Base-by-base conservation (phyloP, 163 green algal genomes). In the Prototheca cutis region DNA sequence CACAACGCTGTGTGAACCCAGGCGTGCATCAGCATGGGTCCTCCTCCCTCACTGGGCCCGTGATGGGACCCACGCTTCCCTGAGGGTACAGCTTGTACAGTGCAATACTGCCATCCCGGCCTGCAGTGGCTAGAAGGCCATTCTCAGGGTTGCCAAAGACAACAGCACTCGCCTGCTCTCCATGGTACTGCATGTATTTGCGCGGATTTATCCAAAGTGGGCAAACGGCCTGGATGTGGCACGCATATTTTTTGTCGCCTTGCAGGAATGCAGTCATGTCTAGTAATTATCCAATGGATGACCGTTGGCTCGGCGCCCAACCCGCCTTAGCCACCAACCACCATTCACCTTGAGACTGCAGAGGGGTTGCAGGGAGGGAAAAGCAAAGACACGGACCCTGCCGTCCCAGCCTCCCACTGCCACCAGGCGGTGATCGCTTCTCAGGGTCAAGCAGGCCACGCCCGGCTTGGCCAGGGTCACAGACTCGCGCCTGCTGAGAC, bases 11-110 rank as follows among this genome's bases (percentile, higher is more conserved):
- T n/a, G n/a, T n/a, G n/a, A n/a, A n/a, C n/a, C n/a, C n/a, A n/a
- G n/a, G n/a, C n/a, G n/a, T n/a, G n/a, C n/a, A n/a, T n/a, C n/a
- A n/a, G n/a, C n/a, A n/a, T n/a, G n/a, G n/a, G n/a, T n/a, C n/a
- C n/a, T n/a, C n/a, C n/a, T n/a, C n/a, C n/a, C n/a, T n/a, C n/a
- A n/a, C n/a, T n/a, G n/a, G n/a, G n/a, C n/a, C n/a, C n/a, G n/a
- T n/a, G n/a, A n/a, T n/a, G n/a, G n/a, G n/a, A n/a, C n/a, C n/a
- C n/a, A n/a, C n/a, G n/a, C n/a, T n/a, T n/a, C n/a, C n/a, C n/a
- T n/a, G n/a, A 25, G 42, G 42, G 42, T 51, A 51, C 42, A 51
- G 42, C 6, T 8, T n/a, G 42, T 34, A 56, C 25, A 56, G 49
- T n/a, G 49, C 49, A 6, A 56, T n/a, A 13, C 27, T 56, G 28